phyloP scores from a whole-genome alignment of 257 asterid species.

The Henckelia pumila region DNA sequence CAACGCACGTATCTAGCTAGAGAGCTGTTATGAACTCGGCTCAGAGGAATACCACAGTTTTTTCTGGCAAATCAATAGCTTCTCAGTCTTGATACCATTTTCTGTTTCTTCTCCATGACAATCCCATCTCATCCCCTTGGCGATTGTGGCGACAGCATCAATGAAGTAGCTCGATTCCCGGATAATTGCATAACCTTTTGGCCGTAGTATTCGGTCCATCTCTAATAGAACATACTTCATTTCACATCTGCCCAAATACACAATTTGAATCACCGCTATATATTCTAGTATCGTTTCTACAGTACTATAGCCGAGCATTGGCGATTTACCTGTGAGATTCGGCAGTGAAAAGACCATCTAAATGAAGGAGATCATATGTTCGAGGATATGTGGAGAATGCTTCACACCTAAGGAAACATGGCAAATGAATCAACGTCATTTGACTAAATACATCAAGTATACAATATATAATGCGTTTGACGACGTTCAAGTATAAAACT shows the following conservation, averaged over 20 bases:
- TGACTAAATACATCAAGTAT: not conserved
- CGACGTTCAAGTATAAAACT: not conserved
- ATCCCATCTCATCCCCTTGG: conserved; percentile 39
- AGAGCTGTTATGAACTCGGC: conserved; percentile 24
- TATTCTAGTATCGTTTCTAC: not conserved
- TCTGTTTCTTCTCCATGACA: conserved; percentile 33
- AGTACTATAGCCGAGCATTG: not conserved
- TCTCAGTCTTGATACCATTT: conserved; percentile 21
- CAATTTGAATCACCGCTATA: not conserved
- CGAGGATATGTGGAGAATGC: conserved; percentile 64
- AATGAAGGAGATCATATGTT: conserved; percentile 54
- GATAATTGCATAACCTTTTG: conserved; percentile 35
- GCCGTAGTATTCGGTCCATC: conserved; percentile 42
- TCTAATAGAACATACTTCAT: conserved; percentile 37
- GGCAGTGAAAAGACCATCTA: conserved; percentile 53
- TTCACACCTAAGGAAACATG: conserved; percentile 39
- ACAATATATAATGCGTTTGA: not conserved
- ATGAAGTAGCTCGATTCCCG: conserved; percentile 33
- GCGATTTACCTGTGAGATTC: conserved; percentile 48
- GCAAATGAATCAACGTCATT: not conserved
- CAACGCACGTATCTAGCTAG: no score
- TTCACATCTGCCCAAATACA: conserved; percentile 30
- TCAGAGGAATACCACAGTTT: conserved; percentile 38
- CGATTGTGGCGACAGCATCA: conserved; percentile 28
- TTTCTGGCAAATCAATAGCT: conserved; percentile 40